Evolutionary conservation across 2,329 filamentous ascomycete genomes (phyloP), one percentile per base, ranked within the genome.

Genomic region (Lasiodiplodia theobromae): DNA sequence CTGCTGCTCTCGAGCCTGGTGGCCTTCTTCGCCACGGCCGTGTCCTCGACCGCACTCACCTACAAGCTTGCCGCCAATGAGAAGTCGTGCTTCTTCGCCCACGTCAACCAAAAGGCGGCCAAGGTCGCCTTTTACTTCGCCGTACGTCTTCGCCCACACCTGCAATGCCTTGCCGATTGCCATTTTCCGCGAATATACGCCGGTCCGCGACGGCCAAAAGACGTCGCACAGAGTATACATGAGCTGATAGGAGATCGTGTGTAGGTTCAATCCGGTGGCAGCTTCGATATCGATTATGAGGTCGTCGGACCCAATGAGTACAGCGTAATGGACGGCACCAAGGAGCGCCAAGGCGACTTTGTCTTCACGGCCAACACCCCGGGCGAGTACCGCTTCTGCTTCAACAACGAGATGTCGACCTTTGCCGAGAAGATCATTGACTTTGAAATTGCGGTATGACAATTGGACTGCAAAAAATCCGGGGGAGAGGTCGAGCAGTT

Each of bases 41-140:
- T 91, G 66, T 89, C 92, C 66, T 94, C 93, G 47, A 99, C 96
- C 4, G 94, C 96, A 51, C 86, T 99, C 77, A 99, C 96, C 58
- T 99, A 97, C 86, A 93, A 94, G 82, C 86, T 99, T 57, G 83
- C 86, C 65, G 92, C 96, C 63, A 92, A 96, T 84, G 96, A 98
- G 86, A 94, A 92, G 82, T 93, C 96, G 70, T 99, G 96, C 85
- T 99, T 99, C 88, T 97, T 92, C 80, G 88, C 92, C 68, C 85
- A 89, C 73, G 91, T 95, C 67, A 89, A 94, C 72, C 88, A 92
- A 78, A 87, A 88, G 79, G 91, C 91, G 74, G 89, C 92, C 76
- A 99, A 99, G 88, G 86, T 99, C 73, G 94, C 96, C 62, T 99
- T 99, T 79, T 99, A 99, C 85, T 99, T 99, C 83, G 96, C 96